These are phyloP conservation scores for Spiromastix sp. DNA, from an alignment of 2,329 filamentous ascomycete species.

Conservation along the genomic window DNA sequence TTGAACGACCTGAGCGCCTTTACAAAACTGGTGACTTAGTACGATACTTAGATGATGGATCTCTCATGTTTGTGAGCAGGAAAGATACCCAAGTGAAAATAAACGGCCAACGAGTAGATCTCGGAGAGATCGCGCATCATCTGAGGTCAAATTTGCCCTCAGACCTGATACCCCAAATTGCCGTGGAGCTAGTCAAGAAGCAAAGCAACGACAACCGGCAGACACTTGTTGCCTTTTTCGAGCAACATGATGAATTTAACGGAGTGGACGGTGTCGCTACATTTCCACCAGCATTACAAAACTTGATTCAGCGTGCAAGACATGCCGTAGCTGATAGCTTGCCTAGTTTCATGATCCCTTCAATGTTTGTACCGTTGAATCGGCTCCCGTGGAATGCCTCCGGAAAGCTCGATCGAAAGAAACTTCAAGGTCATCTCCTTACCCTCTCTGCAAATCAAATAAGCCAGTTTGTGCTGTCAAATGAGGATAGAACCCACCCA, in stretches of 20 bases:
- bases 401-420: conserved; percentile 24
- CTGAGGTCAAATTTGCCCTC: conserved; percentile 43
- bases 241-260: too few species aligned
- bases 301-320: too few species aligned
- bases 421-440: conserved; percentile 5
- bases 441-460: conserved; percentile 5
- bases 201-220: conserved; percentile 73
- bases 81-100: conserved; percentile 43
- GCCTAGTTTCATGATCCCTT: conserved; percentile 26
- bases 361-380: conserved; percentile 22
- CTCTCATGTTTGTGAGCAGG: conserved; percentile 2
- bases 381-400: conserved; percentile 21
- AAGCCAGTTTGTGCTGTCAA: neutral
- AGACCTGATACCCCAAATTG: conserved; percentile 35
- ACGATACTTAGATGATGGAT: conserved; percentile 3
- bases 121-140: conserved; percentile 72
- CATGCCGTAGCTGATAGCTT: conserved; percentile 10
- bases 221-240: conserved; percentile 48
- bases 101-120: conserved; percentile 70
- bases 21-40: conserved; percentile 4
- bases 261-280: too few species aligned
- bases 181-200: conserved; percentile 77
- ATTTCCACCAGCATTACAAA: too few species aligned
- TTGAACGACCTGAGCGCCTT: conserved; percentile 1
- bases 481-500: conserved; percentile 4